phyloP scores from a whole-genome alignment of 2,329 filamentous ascomycete genomes.

The Fusarium sp. region DNA sequence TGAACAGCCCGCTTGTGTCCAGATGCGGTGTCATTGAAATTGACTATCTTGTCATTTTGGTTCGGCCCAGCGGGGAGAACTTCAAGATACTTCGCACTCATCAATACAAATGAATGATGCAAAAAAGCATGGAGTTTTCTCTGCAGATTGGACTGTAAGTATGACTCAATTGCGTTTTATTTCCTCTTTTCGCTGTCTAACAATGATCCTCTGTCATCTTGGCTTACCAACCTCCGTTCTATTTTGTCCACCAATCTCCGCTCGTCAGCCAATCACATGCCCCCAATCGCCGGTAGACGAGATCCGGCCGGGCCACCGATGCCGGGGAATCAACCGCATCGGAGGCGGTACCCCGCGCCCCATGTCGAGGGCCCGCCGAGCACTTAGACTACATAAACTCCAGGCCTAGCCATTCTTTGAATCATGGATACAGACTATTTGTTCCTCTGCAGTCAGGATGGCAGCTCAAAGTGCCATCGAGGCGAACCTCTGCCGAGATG shows the following conservation, averaged over 20 bases:
- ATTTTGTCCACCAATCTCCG: neutral
- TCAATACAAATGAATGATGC: too few relatives aligned
- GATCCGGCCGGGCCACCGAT: neutral
- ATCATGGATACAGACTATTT: neutral
- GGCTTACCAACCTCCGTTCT: too few relatives aligned
- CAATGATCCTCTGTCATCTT: too few relatives aligned
- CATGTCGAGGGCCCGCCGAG: constrained; percentile 7
- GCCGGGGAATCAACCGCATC: constrained; percentile 18
- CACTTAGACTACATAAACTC: constrained; percentile 9
- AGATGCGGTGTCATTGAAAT: too few relatives aligned
- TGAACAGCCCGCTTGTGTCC: too few relatives aligned
- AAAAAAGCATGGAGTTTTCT: too few relatives aligned
- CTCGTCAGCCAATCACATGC: neutral
- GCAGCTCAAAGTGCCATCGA: neutral
- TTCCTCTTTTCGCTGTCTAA: too few relatives aligned
- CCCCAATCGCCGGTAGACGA: neutral
- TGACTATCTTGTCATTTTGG: too few relatives aligned
- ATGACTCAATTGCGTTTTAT: too few relatives aligned
- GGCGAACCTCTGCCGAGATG: constrained; percentile 18
- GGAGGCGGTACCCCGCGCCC: constrained; percentile 33
- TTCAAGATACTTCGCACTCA: too few relatives aligned
- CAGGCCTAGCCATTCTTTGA: neutral
- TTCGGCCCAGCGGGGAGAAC: too few relatives aligned
- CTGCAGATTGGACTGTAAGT: too few relatives aligned
- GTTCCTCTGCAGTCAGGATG: neutral